Evolutionary conservation across 148 eudicot species (phyloP), one percentile per base, ranked within the genome.

Genomic region (Diospyros kaki): DNA sequence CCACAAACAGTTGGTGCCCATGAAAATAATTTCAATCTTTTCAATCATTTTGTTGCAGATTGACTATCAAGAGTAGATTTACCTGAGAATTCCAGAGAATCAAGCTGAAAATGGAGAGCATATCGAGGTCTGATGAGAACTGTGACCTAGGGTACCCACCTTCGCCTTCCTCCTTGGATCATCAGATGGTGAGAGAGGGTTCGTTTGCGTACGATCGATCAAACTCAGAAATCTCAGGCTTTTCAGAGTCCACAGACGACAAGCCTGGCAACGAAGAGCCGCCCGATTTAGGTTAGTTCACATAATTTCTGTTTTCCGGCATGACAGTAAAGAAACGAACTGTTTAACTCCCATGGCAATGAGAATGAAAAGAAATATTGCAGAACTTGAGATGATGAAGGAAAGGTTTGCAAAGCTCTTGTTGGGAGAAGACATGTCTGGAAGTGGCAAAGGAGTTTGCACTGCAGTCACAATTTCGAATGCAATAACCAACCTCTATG

Each of bases 361-460:
- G 28, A 28, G 28, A 28, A 28, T 28, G 28, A 28, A 28, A 2
- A 11, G 14, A 9, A 44, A 41, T 6, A 70, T 39, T 61, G 48
- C 78, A 91, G 99, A 93, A 76, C 85, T 93, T 11, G 97, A 93
- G 70, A 78, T 88, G 85, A 93, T 96, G 99, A 96, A 89, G 82
- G 98, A 96, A 75, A 89, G 93, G 72, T 93, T 96, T 76, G 91
- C 99, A 69, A 96, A 89, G 88, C 93, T 96, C 55, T 65, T 96
- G 82, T 77, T 96, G 60, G 98, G 98, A 2, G 97, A 96, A 81
- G 99, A 96, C 83, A 96, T 96, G 99, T 96, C 99, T 61, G 99
- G 99, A 69, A 75, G 94, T 64, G 99, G 97, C 14, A 93, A 91
- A 86, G 99, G 99, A 6, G 99, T 93, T 28, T 85, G 89, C 74